These are phyloP conservation scores for Monosporascus ibericus DNA, from an alignment of 2,329 filamentous ascomycete genomes.

Conservation along the genomic window DNA sequence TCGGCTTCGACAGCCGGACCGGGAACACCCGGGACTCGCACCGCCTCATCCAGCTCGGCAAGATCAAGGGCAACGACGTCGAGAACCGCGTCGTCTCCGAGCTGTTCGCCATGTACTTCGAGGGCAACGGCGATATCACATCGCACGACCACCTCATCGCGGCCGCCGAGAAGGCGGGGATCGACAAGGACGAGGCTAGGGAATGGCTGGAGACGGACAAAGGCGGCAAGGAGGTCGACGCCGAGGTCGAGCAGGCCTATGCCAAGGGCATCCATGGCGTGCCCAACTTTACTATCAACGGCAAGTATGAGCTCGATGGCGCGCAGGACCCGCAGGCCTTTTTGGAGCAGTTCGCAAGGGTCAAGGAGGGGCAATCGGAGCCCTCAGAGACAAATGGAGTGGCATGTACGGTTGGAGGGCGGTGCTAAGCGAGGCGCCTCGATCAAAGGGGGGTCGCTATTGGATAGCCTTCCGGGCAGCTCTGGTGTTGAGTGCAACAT, in stretches of 20 bases:
- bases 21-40: conserved; percentile 79
- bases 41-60: conserved; percentile 64
- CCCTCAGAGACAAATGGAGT: background rate
- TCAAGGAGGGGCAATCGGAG: conserved; percentile 21
- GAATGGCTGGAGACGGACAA: conserved; percentile 23
- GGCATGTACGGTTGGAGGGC: background rate
- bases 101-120: conserved; percentile 54
- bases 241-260: conserved; percentile 40
- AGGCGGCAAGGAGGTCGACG: conserved; percentile 42
- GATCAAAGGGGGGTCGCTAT: background rate
- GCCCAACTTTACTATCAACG: conserved; percentile 63
- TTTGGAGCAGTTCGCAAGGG: conserved; percentile 53
- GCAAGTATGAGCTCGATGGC: conserved; percentile 54
- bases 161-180: conserved; percentile 42
- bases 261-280: conserved; percentile 51
- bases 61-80: conserved; percentile 40
- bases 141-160: conserved; percentile 38
- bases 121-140: conserved; percentile 53
- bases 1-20: conserved; percentile 63
- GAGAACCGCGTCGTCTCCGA: conserved; percentile 54
- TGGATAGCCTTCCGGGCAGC: background rate
- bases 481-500: background rate
- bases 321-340: conserved; percentile 60
- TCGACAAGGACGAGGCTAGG: conserved; percentile 42
- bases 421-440: background rate